Evolutionary conservation across 805 yeast genomes (phyloP).

Genomic region (Monosporozyma aquatica): DNA sequence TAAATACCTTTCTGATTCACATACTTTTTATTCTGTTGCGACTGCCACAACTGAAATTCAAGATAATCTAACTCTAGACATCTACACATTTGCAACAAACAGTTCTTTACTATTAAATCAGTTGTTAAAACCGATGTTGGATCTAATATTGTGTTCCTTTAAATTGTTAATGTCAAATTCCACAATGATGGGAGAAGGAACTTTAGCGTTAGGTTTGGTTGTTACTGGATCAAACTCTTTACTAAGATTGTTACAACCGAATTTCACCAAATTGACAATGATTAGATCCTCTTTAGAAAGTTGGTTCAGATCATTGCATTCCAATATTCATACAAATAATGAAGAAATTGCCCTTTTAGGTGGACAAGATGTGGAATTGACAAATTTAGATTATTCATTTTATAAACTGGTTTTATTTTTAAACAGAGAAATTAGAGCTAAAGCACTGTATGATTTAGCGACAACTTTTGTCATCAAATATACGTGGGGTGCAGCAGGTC

Average conservation of each 20-base stretch:
- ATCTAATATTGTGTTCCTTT: conserved; percentile 69
- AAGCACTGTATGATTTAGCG: conserved; percentile 73
- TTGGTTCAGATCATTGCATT: conserved; percentile 71
- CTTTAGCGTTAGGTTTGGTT: conserved; percentile 64
- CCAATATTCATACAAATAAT: conserved; percentile 64
- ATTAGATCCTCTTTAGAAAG: conserved; percentile 77
- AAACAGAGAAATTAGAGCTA: conserved; percentile 63
- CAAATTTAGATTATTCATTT: conserved; percentile 67
- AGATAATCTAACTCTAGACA: conserved; percentile 55
- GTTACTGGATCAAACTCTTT: conserved; percentile 74
- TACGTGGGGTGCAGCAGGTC: conserved; percentile 93
- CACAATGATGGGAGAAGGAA: conserved; percentile 55
- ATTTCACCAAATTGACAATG: conserved; percentile 72
- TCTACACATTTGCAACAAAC: conserved; percentile 62
- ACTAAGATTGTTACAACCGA: conserved; percentile 74
- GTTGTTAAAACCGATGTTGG: conserved; percentile 72
- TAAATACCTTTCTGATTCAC: conserved; percentile 57
- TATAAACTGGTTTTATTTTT: conserved; percentile 73
- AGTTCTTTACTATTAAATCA: conserved; percentile 73
- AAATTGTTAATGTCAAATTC: conserved; percentile 49
- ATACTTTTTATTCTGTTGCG: conserved; percentile 24
- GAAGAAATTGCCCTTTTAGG: conserved; percentile 83
- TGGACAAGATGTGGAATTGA: conserved; percentile 74
- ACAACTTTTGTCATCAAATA: conserved; percentile 86
- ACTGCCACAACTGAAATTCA: conserved; percentile 17